Base-by-base conservation (phyloP, 176 grass and related monocot species). In the Musa itinerans region DNA sequence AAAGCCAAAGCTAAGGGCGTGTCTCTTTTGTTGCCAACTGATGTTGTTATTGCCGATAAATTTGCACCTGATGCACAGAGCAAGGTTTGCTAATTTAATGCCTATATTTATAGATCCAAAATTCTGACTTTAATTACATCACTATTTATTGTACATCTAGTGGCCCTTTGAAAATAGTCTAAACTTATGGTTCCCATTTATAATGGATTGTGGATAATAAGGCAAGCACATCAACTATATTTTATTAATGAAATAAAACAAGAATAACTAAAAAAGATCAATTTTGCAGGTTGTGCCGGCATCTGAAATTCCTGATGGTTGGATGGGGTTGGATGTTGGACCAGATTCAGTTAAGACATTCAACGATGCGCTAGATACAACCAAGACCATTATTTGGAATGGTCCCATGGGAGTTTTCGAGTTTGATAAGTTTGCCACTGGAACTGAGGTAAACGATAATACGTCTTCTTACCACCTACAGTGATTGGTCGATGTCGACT, bases 261-360 rank as follows among this genome's bases (percentile, higher is more conserved):
- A 51, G 17, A 75, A 54, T 12, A 65, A 68, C 20, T 11, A 29
- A 70, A 11, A 10, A 70, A 51, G 16, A 48, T 0, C 48, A 22
- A 17, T 19, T 29, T 17, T 83, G 15, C 50, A 92, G 89, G 26
- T 63, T 25, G 89, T 92, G 10, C 43, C 83, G 21, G 80, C 89
- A 83, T 85, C 85, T 76, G 80, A 79, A 3, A 88, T 92, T 81
- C 89, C 89, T 79, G 89, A 92, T 85, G 85, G 89, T 69, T 92
- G 89, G 85, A 92, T 92, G 89, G 85, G 89, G n/a, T 74, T 92
- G 69, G 89, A 92, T 78, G 81, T 92, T 73, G 89, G 89, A 50
- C 85, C 85, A 57, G 85, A 88, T 69, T 85, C 89, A 50, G 21
- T 92, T 24, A 57, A 76, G 58, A 22, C 85, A 75, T 91, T 91